phyloP scores from a whole-genome alignment of 129 eudicot species.

The Helichrysum umbraculigerum region DNA sequence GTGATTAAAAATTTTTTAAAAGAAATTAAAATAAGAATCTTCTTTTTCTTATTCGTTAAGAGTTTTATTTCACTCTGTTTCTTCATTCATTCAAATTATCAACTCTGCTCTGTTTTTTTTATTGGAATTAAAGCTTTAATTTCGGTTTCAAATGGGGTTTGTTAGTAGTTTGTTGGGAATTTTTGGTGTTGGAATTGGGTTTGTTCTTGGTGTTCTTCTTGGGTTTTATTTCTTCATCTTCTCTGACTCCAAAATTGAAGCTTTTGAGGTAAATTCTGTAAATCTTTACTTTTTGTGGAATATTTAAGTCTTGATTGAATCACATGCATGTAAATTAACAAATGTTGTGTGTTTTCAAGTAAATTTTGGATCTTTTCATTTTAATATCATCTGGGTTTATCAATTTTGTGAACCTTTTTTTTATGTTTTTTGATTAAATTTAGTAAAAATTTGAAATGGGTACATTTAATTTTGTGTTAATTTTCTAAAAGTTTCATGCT shows the following conservation, averaged over 20 bases:
- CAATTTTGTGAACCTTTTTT: neutral
- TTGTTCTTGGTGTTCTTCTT: constrained; percentile 48
- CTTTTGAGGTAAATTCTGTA: constrained; percentile 42
- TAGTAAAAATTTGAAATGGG: constrained; percentile 12
- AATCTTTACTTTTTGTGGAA: neutral
- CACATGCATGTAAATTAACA: constrained; percentile 20
- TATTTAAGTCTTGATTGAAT: constrained; percentile 2
- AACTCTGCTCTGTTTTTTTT: constrained; percentile 15
- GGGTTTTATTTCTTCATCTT: constrained; percentile 77
- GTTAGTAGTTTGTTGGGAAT: constrained; percentile 54
- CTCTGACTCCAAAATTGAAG: constrained; percentile 50
- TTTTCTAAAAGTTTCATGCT: neutral
- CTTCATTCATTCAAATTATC: constrained; percentile 2
- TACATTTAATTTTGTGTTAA: neutral
- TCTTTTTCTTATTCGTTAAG: constrained; percentile 21
- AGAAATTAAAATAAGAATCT: neutral
- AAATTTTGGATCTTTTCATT: neutral
- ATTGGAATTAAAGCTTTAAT: neutral
- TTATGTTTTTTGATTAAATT: too few relatives aligned
- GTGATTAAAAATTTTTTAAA: neutral
- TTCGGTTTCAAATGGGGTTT: constrained; percentile 49
- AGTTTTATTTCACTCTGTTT: constrained; percentile 7
- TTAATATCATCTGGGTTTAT: neutral
- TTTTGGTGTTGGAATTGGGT: constrained; percentile 62
- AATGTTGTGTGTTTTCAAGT: constrained; percentile 4